These are phyloP conservation scores for Fusarium xylarioides DNA, from an alignment of 2,329 filamentous ascomycete species.

Conservation along the genomic window DNA sequence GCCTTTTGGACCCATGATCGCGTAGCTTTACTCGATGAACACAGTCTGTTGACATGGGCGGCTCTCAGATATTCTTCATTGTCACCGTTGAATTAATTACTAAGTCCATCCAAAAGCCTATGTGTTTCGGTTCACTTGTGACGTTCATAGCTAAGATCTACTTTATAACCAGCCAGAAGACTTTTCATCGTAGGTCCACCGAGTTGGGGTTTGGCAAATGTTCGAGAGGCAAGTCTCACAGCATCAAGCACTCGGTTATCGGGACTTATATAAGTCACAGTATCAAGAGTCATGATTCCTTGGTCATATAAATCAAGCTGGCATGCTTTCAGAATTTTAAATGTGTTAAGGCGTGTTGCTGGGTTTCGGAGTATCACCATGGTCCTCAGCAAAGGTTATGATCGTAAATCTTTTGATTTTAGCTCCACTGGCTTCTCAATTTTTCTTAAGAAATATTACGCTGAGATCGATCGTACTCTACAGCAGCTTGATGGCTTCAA, in stretches of 20 bases:
- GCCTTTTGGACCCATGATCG: too few species aligned
- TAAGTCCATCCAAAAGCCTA: too few species aligned
- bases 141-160: too few species aligned
- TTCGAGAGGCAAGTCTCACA: neutral
- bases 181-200: neutral
- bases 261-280: too few species aligned
- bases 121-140: too few species aligned
- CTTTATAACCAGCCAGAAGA: too few species aligned
- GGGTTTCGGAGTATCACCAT: neutral
- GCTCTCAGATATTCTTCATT: conserved; percentile 75
- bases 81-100: conserved; percentile 77
- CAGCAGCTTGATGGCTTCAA: accelerated
- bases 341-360: neutral
- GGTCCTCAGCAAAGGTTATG: too few species aligned
- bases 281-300: accelerated
- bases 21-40: conserved; percentile 68
- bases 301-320: too few species aligned
- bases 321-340: accelerated
- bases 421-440: accelerated
- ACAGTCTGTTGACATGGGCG: conserved; percentile 77
- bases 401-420: neutral
- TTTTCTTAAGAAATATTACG: accelerated
- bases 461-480: accelerated
- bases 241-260: neutral
- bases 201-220: neutral